Evolutionary conservation across 2,329 filamentous ascomycete genomes (phyloP), one percentile per base, ranked within the genome.

Genomic region (Ceratocystis colombiana): DNA sequence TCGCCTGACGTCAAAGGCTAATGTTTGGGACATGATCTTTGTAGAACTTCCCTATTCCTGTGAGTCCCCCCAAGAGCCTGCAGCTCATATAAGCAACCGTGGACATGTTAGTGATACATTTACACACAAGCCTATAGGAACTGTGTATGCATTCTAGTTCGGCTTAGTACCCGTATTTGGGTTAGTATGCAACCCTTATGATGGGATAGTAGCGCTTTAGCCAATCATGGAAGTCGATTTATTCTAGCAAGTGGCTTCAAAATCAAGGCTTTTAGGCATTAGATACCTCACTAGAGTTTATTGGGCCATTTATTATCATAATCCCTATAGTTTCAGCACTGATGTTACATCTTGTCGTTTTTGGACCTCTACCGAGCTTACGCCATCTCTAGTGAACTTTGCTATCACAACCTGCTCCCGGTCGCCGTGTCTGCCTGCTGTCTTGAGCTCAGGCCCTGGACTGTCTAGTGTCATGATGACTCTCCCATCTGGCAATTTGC

Each of bases 391-490:
- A 15, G 62, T 59, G 33, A 67, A 67, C 20, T 17, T 37, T 5
- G 30, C 66, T 37, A 87, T 69, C 17, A 86, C 80, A 6, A 86
- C 83, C n/a, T 79, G 77, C 70, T 84, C 79, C 73, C 74, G 77
- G 69, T 87, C 85, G 0, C 85, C 85, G 0, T 78, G 79, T 62
- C 81, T 75, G 2, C 72, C 77, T 2, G 72, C 76, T 0, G 71
- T 78, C 70, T 75, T 75, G 45, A 87, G 74, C 72, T 87, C 84
- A 3, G 75, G 77, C 0, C 83, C 83, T 0, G 84, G 82, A 70
- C 78, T 79, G 64, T 85, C 82, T n/a, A 88, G 71, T 0, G 76
- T 81, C 48, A 88, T 71, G 1, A 87, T 80, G 10, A 77, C 71
- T 64, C 81, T 75, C 10, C 76, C 76, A 66, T 82, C 80, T 61